Conservation (phyloP, 495 filamentous ascomycete genomes). For the Physcia stellaris region DNA sequence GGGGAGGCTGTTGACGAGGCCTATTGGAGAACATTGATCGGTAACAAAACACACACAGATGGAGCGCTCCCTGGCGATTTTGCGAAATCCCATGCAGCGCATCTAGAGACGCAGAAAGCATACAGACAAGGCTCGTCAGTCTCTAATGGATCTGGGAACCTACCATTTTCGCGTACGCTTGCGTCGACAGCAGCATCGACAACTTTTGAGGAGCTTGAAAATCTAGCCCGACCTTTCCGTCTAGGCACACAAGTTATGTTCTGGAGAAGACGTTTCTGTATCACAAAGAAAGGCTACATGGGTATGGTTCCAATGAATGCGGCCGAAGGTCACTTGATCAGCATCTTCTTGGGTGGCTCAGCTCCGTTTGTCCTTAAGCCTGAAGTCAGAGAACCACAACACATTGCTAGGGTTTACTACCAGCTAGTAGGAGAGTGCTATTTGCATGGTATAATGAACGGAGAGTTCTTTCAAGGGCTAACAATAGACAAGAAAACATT, state of each 20-base stretch:
- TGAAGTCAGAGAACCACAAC: background rate
- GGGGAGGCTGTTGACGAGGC: background rate
- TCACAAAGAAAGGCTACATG: background rate
- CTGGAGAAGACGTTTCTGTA: background rate
- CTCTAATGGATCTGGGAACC: background rate
- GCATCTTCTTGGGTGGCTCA: background rate
- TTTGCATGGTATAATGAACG: conserved; percentile 21
- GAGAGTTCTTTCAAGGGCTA: conserved; percentile 9
- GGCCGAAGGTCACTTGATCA: background rate
- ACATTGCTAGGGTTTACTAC: background rate
- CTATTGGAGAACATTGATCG: background rate
- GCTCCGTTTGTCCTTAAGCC: conserved; percentile 1
- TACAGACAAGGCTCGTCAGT: background rate
- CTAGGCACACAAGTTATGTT: background rate
- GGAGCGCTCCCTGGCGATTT: background rate
- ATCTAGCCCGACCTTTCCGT: background rate
- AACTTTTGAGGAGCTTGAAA: background rate
- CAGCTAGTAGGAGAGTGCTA: conserved; percentile 17
- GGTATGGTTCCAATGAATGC: background rate
- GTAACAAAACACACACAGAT: background rate
- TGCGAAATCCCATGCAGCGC: background rate
- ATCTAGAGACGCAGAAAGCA: background rate
- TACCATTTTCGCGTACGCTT: background rate
- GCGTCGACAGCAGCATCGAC: background rate
- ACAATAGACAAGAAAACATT: background rate